Evolutionary conservation across 495 filamentous ascomycete species (phyloP), one percentile per base, ranked within the genome.

Genomic region (Podospora comata): DNA sequence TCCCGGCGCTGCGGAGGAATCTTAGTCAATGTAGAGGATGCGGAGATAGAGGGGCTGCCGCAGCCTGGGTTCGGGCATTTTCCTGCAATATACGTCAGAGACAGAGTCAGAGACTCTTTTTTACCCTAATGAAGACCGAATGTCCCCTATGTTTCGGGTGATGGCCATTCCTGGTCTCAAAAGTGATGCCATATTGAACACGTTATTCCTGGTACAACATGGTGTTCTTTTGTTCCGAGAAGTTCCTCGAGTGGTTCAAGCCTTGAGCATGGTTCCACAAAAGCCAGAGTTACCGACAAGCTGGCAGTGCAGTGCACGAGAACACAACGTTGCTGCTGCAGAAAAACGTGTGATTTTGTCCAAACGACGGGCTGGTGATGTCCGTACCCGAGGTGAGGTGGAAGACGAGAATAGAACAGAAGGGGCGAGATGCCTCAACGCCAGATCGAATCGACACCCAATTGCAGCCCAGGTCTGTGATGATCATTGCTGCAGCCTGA

Each of bases 1-100:
- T 28, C 62, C 67, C 13, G 62, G 61, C 16, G n/a, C 27, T 44
- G 27, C 20, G 59, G 59, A 63, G 30, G 61, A 63, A 32, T 63
- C 61, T 6, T 20, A 30, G 26, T 61, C 13, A 16, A 28, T 18
- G 30, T 16, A 13, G 16, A 30, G 26, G n/a, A 18, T 18, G 18
- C 9, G 13, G 7, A 27, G n/a, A 15, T 59, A 59, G 19, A 23
- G 4, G 19, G 26, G 26, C 7, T 59, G 20, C 19, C 19, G 1
- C 7, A 23, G 26, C 16, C 13, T 15, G 56, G 7, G 19, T 7
- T 59, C 26, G 19, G 56, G 19, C 56, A 23, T 59, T 9, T 59
- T 59, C 18, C 19, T 59, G 19, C n/a, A 13, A 48, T 48, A 48
- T 48, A 48, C 39, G 39, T 48, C 39, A 48, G 39, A 48, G 2